These are phyloP conservation scores for Diplodia scrobiculata DNA, from an alignment of 2,329 filamentous ascomycete species.

Conservation along the genomic window DNA sequence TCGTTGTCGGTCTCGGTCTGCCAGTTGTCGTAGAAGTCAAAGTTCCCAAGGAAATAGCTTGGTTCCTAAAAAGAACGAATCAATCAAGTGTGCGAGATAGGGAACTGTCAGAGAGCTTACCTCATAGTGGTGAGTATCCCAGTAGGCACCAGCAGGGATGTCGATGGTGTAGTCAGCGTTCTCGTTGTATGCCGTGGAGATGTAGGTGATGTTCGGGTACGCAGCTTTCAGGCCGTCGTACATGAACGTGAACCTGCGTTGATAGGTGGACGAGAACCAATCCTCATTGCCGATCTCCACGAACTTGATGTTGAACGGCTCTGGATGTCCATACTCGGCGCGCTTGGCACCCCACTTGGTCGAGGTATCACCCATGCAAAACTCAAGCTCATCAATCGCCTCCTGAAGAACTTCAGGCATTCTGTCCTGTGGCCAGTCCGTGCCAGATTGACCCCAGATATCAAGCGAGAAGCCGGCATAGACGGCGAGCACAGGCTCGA, in stretches of 20 bases:
- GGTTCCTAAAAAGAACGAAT: constrained; percentile 33
- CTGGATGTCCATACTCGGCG: constrained; percentile 43
- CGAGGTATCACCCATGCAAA: constrained; percentile 35
- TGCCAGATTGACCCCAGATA: constrained; percentile 42
- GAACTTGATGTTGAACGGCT: constrained; percentile 44
- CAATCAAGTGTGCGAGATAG: background rate
- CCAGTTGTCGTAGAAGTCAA: constrained; percentile 33
- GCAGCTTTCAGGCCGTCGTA: constrained; percentile 40
- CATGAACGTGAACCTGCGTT: constrained; percentile 42
- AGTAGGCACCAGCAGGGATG: constrained; percentile 42
- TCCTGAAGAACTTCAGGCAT: constrained; percentile 47
- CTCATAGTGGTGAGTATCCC: constrained; percentile 50
- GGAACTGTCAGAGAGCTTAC: background rate
- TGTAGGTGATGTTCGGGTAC: constrained; percentile 43
- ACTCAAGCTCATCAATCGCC: constrained; percentile 44
- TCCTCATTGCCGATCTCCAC: constrained; percentile 47
- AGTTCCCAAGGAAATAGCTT: constrained; percentile 44
- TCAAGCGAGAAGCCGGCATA: constrained; percentile 52
- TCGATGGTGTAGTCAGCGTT: constrained; percentile 40
- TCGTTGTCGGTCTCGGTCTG: constrained; percentile 33
- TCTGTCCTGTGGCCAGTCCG: constrained; percentile 39
- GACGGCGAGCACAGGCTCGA: constrained; percentile 50
- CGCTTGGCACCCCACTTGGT: constrained; percentile 43
- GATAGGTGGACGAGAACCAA: constrained; percentile 39
- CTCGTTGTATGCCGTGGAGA: constrained; percentile 37